Evolutionary conservation across 2,329 filamentous ascomycete genomes (phyloP), one percentile per base, ranked within the genome.

Genomic region (Alternaria sp.): DNA sequence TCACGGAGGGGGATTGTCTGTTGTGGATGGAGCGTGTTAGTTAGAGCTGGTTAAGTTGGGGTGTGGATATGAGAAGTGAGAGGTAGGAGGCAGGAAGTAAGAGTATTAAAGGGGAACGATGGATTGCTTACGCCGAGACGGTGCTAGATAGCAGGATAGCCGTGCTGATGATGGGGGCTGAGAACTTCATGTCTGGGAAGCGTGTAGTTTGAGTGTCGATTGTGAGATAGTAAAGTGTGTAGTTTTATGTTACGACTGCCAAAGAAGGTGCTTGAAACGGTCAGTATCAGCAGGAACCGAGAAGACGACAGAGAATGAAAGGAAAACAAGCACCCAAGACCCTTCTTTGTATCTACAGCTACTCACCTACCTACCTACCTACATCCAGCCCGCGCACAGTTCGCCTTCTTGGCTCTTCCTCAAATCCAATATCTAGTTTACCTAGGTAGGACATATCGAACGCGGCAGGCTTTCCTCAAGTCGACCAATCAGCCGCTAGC

Each of bases 1-100:
- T 66, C 13, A 51, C 42, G 1, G 53, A 6, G 4, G 58, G 49
- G 31, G 44, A 39, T 60, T 59, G 28, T 26, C 50, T 60, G 31
- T n/a, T 17, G 17, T 17, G 17, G 17, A 17, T 17, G 17, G 44
- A 29, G 39, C 26, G 14, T 36, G 39, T 56, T 31, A 50, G 39
- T 33, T 24, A 21, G 9, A 28, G 14, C 28, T 21, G n/a, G 2
- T 24, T 23, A 14, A 8, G 11, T 26, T 9, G 44, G 10, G 4
- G 14, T 14, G 7, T n/a, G 21, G 21, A 21, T 17, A 40, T 40
- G 13, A 40, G 17, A 37, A 3, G 4, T 9, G 4, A 2, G 17
- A 13, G 37, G 36, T 21, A 21, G 7, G 29, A 17, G 5, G 10
- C 14, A n/a, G 7, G 17, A 2, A 21, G 37, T 40, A 13, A 17